Evolutionary conservation across 208 protist species (phyloP).

Genomic region (Phytomonas francai): DNA sequence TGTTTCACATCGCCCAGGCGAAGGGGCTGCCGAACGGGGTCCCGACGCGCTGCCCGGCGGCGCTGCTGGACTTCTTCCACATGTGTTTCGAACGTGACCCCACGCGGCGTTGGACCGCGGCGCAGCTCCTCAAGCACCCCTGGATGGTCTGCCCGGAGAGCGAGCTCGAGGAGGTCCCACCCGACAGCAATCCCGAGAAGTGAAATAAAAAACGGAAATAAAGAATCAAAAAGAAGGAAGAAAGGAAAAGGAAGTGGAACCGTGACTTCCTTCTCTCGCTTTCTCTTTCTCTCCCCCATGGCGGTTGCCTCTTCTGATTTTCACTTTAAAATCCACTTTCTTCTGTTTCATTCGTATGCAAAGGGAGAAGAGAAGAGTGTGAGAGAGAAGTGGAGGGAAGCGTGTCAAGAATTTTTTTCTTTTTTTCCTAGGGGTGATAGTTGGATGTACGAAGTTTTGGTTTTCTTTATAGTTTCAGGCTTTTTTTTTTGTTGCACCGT

Average conservation of each 20-base stretch:
- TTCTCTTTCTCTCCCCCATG: background rate
- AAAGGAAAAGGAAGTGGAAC: background rate
- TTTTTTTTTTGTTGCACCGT: no score
- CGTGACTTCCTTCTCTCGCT: background rate
- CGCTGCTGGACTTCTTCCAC: slow-evolving; percentile 56
- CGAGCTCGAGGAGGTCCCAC: slow-evolving; percentile 61
- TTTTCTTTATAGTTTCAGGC: background rate
- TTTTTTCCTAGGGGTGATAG: no score
- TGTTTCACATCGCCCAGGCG: slow-evolving; percentile 68
- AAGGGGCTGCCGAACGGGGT: slow-evolving; percentile 69
- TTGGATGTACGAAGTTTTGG: background rate
- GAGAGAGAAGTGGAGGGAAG: background rate
- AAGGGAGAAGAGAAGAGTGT: background rate
- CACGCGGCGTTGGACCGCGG: slow-evolving; percentile 45
- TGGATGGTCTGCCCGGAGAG: slow-evolving; percentile 75
- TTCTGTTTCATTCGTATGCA: background rate
- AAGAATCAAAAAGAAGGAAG: background rate
- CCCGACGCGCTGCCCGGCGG: slow-evolving; percentile 42
- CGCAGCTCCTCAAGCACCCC: slow-evolving; percentile 53
- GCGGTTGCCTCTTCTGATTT: no score
- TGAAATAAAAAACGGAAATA: background rate
- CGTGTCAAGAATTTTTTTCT: background rate
- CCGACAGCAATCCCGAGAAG: slow-evolving; percentile 7
- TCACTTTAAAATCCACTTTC: no score
- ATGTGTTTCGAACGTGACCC: slow-evolving; percentile 66